Base-by-base conservation (phyloP, 805 yeast species). In the Saccharomycopsis fodiens region DNA sequence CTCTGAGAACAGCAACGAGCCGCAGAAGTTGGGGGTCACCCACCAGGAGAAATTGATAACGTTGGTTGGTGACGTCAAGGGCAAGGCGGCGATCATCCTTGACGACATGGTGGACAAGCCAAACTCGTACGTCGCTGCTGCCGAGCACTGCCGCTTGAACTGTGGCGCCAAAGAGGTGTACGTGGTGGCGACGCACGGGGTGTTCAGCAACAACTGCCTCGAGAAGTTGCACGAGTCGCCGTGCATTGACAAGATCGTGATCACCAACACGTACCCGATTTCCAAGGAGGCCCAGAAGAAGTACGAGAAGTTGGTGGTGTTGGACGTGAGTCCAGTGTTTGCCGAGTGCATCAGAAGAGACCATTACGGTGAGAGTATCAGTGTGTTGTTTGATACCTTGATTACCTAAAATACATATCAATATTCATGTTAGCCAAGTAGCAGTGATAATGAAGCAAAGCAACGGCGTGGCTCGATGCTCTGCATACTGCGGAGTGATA, bases 331-430 rank as follows among this genome's bases (percentile, higher is more conserved):
- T 51, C 84, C 95, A 16, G 88, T 93, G 44, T 85, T 93, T 60
- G 97, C 97, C 30, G 99, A 93, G 70, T 93, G 97, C 66, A 91
- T 93, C 51, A 82, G 99, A 69, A 84, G 99, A 70, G 96, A 93
- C 62, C 99, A 93, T 64, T 89, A 91, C 58, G 99, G 98, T 63
- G 97, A 91, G 69, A 83, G 94, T 57, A 89, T 91, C 52, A 85
- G 96, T 35, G 95, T 89, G 17, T 69, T 89, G 57, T 89, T 91
- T 62, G 96, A 89, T 64, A 87, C 94, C 41, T 72, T 88, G 53
- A 84, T 89, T 40, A 76, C 65, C 35, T 53, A 63, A 10, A 25
- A 25, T 25, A 7, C 4, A n/a, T n/a, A 8, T n/a, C 40, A 36
- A 17, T 36, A 36, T n/a, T 17, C 40, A 34, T 34, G 20, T 15